Base-by-base conservation (phyloP, 2,329 filamentous ascomycete genomes). In the Saccharata proteae region DNA sequence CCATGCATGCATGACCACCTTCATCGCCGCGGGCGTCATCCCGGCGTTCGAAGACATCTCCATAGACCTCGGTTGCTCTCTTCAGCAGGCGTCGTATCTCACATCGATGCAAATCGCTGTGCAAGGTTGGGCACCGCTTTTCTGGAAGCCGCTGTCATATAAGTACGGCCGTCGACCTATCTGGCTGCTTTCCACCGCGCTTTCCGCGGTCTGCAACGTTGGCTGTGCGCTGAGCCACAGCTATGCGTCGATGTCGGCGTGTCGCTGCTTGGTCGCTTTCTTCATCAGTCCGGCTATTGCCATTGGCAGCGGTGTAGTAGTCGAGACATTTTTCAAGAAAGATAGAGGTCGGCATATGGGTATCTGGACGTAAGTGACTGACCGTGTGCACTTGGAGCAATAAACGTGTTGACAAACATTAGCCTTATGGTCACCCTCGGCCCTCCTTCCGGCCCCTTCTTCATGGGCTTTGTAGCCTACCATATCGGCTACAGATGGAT, bases 401-500 rank as follows among this genome's bases (percentile, higher is more conserved):
- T 17, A 6, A 9, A 17, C 7, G 11, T 19, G 14, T 15, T 19
- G 10, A 29, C 21, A 6, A 13, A 18, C 4, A 7, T 4, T 46
- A 55, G 30, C 11, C 40, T 59, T 16, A 54, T 69, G 46, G 48
- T 69, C 10, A 69, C 65, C 0, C 35, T 69, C 8, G 65, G 65
- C 19, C 58, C 64, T 16, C 62, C 63, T 2, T 41, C 51, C 9
- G 57, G 54, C 1, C 58, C 58, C 0, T 54, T 61, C 32, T 47
- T 58, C 40, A 49, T 55, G 21, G 57, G 58, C 3, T 61, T 61
- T 34, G 68, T 73, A 1, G 59, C 64, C 1, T 52, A 65, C 34
- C 58, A 64, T 7, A 61, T 65, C 10, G 62, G 65, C 1, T 74
- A 68, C 34, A 57, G 64, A 11, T 74, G 70, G 69, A 71, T 73